Conservation (phyloP, 805 yeast species). For the Candida ipomoeae region DNA sequence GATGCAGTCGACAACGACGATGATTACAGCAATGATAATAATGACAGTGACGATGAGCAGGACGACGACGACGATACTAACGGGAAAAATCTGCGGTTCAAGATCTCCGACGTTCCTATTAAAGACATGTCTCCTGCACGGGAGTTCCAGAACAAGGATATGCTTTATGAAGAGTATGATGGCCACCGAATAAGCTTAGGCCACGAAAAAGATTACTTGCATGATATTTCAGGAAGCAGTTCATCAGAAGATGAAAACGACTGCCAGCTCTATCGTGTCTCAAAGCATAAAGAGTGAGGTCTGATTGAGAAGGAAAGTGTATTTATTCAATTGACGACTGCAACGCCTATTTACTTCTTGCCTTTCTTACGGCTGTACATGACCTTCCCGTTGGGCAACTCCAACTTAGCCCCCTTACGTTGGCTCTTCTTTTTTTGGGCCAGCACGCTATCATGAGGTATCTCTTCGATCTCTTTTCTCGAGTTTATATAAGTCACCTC, state of each 20-base stretch:
- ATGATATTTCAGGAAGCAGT: conserved; percentile 41
- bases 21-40: conserved; percentile 7
- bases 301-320: background rate
- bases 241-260: conserved; percentile 39
- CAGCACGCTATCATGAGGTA: conserved; percentile 3
- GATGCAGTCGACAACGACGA: conserved; percentile 4
- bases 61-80: conserved; percentile 16
- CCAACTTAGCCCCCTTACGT: conserved; percentile 40
- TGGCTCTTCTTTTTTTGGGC: conserved; percentile 4
- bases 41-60: conserved; percentile 22
- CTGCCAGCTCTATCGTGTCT: conserved; percentile 40
- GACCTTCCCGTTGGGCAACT: conserved; percentile 60
- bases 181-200: conserved; percentile 14
- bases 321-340: conserved; percentile 1
- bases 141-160: conserved; percentile 16
- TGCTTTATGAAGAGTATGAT: conserved; percentile 25
- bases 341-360: conserved; percentile 2
- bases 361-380: conserved; percentile 28
- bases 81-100: background rate
- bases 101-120: conserved; percentile 20
- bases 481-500: conserved; percentile 14
- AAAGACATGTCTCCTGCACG: conserved; percentile 33
- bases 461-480: conserved; percentile 11
- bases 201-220: conserved; percentile 31
- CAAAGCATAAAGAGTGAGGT: conserved; percentile 28